Conservation (phyloP, 169 alveolate species). For the Plasmodium gaboni region DNA sequence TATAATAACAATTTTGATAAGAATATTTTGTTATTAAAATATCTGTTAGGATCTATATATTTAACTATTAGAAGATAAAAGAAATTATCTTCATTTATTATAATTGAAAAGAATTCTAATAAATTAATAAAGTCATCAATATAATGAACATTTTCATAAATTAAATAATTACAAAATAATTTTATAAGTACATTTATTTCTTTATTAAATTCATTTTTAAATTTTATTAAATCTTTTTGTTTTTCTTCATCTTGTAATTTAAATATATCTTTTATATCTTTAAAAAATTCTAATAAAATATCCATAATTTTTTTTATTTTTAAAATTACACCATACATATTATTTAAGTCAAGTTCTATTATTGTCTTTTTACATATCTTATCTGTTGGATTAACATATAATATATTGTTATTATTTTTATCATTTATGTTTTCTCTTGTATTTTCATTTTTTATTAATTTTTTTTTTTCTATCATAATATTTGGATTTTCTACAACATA, state of each 20-base stretch:
- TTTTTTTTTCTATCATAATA: too few relatives aligned
- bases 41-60: slow-evolving; percentile 13
- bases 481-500: neutral
- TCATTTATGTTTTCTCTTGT: neutral
- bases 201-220: slow-evolving; percentile 18
- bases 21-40: slow-evolving; percentile 28
- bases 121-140: slow-evolving; percentile 52
- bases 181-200: slow-evolving; percentile 25
- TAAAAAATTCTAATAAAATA: slow-evolving; percentile 52
- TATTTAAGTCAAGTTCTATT: slow-evolving; percentile 18
- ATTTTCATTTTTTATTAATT: neutral
- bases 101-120: slow-evolving; percentile 37
- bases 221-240: neutral
- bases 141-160: slow-evolving; percentile 48
- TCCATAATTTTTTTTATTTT: slow-evolving; percentile 56
- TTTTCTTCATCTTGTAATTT: neutral
- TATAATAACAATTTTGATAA: slow-evolving; percentile 40
- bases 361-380: too few relatives aligned
- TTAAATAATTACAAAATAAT: slow-evolving; percentile 54
- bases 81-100: slow-evolving; percentile 17
- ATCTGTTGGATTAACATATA: neutral
- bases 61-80: slow-evolving; percentile 22
- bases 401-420: neutral
- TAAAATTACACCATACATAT: slow-evolving; percentile 30
- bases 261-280: slow-evolving; percentile 32